Evolutionary conservation across 148 eudicot genomes (phyloP).

Genomic region (Vaccinium corymbosum): DNA sequence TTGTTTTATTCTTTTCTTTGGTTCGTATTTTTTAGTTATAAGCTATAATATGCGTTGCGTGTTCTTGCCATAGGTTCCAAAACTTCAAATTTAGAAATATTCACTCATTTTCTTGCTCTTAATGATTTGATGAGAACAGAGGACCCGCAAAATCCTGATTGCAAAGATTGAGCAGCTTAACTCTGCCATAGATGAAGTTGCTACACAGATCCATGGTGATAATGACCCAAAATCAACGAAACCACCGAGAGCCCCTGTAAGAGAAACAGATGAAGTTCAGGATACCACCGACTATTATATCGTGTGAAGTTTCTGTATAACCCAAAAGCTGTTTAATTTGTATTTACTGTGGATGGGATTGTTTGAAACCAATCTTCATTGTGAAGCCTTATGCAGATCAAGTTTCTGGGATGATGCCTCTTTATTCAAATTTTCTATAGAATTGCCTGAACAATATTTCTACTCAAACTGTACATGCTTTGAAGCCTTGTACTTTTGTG

Average conservation of each 20-base stretch:
- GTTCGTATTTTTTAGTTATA: neutral
- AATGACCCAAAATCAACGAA: constrained; percentile 26
- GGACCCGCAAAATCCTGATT: constrained; percentile 61
- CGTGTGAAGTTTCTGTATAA: neutral
- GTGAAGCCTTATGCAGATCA: neutral
- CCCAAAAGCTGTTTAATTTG: neutral
- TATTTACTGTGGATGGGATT: neutral
- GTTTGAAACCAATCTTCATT: neutral
- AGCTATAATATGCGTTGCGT: neutral
- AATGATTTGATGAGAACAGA: constrained; percentile 35
- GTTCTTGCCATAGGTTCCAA: neutral
- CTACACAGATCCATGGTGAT: constrained; percentile 60
- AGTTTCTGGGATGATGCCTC: neutral
- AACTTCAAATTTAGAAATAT: neutral
- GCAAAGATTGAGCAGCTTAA: constrained; percentile 85
- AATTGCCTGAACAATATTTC: neutral
- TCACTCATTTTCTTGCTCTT: constrained; percentile 13
- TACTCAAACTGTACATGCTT: neutral
- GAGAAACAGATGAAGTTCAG: neutral
- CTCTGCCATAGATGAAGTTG: constrained; percentile 76
- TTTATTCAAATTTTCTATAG: neutral
- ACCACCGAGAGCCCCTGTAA: neutral
- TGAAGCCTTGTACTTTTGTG: neutral
- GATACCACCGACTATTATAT: neutral
- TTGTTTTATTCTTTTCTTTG: neutral